A percentile compares a stretch with the other conserved stretches of the same genome.
Evolutionary conservation across 2,329 filamentous ascomycete species (phyloP).

Genomic region (Arthrobotrys musiformis): DNA sequence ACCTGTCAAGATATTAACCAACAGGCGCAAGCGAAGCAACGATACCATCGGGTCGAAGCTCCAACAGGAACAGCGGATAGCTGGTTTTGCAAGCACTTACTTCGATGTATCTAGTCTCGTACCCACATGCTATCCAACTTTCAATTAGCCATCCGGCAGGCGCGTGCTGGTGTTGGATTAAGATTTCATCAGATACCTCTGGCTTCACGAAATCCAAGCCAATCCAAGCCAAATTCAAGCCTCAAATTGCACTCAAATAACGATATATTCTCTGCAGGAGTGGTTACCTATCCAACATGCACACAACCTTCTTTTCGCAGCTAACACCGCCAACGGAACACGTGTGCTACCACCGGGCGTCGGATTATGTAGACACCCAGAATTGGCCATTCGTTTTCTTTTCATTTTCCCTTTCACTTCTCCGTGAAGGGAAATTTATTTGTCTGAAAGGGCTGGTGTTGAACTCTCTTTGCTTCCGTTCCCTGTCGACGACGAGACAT

Average conservation of each 20-base stretch:
- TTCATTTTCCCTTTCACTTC: background rate
- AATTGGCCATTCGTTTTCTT: background rate
- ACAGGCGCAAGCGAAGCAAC: background rate
- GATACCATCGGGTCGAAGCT: background rate
- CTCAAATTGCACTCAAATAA: background rate
- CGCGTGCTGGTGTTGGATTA: slow-evolving; percentile 16
- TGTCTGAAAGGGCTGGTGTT: slow-evolving; percentile 25
- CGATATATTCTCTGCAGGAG: slow-evolving; percentile 21
- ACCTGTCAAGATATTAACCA: no score
- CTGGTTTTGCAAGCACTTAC: no score
- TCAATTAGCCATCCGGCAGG: slow-evolving; percentile 2
- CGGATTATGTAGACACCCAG: slow-evolving; percentile 49
- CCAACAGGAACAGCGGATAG: background rate
- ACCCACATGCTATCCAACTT: background rate
- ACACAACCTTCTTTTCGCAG: slow-evolving; percentile 43
- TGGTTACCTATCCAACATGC: slow-evolving; percentile 15
- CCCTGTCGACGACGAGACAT: slow-evolving; percentile 8
- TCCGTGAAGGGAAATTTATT: background rate
- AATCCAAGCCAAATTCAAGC: background rate
- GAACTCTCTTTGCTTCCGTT: no score
- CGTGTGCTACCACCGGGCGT: slow-evolving; percentile 33
- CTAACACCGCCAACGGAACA: slow-evolving; percentile 11
- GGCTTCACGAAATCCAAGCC: no score
- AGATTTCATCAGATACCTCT: background rate
- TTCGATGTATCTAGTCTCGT: no score